Conservation (phyloP, 2,329 filamentous ascomycete species). For the Trichophaea hybrida region DNA sequence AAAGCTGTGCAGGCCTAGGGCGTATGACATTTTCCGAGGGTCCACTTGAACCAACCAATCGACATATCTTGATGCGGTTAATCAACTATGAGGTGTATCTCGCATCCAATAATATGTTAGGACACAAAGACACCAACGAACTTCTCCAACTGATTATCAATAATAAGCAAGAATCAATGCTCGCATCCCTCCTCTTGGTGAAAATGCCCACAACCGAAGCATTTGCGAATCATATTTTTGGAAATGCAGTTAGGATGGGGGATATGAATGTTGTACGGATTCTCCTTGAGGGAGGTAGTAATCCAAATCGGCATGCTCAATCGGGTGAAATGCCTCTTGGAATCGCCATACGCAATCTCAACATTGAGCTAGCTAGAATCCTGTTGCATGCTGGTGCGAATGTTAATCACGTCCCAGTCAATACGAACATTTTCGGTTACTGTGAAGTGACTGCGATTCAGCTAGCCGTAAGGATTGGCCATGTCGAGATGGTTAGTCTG, state of each 20-base stretch:
- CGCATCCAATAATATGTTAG: background rate
- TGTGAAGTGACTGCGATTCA: background rate
- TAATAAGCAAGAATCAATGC: background rate
- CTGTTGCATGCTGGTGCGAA: conserved; percentile 4
- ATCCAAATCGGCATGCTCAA: background rate
- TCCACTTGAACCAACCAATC: background rate
- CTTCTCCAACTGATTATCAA: background rate
- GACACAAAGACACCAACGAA: background rate
- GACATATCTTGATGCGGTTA: background rate
- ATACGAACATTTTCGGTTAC: too few relatives aligned
- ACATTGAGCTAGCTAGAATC: background rate
- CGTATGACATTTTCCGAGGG: background rate
- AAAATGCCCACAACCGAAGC: background rate
- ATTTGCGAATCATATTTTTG: background rate
- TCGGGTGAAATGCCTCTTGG: background rate
- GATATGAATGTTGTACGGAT: background rate
- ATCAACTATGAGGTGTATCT: background rate
- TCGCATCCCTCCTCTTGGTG: background rate
- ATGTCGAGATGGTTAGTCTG: conserved; percentile 1
- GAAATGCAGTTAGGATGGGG: background rate
- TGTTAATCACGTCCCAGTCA: background rate
- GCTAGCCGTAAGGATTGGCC: too few relatives aligned
- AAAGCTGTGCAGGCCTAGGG: background rate
- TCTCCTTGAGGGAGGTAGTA: background rate
- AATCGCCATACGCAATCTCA: too few relatives aligned